Evolutionary conservation across 2,329 filamentous ascomycete species (phyloP), one percentile per base, ranked within the genome.

Genomic region (Blastomyces gilchristii): DNA sequence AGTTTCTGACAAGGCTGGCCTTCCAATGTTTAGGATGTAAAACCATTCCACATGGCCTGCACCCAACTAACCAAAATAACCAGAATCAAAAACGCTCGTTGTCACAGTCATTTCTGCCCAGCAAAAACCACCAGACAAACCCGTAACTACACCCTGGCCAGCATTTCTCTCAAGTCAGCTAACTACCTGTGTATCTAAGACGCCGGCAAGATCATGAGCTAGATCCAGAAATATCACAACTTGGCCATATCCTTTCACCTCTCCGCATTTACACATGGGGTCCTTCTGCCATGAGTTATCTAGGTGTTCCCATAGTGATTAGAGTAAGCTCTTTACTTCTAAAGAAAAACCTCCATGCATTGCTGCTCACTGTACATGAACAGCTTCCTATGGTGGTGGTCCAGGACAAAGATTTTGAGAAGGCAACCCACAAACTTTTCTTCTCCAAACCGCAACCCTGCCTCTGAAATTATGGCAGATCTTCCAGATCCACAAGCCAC

Each of bases 171-270:
- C 52, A 37, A 56, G 53, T 56, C 53, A 7, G 53, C 53, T 37
- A 41, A 14, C 1, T 60, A 43, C 37, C 16, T 3, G 28, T 22
- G 28, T 60, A 60, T 60, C 47, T 31, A 60, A 60, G 58, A 60
- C 58, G 58, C 45, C 43, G 28, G 25, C 58, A 60, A 25, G 41
- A 60, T 37, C n/a, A 60, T 28, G 41, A 60, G 28, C 58, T 43
- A 49, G 41, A 60, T 60, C 12, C 58, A 49, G 58, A 34, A 60
- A 63, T 70, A 67, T 69, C 69, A 68, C 45, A 69, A 70, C 52
- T 68, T 68, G 31, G 67, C 68, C 3, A 67, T 67, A 60, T 68
- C 65, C 28, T 69, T 64, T 57, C 65, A 62, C 39, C 69, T 62
- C 60, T 70, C 65, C 25, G 68, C 68, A 53, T 68, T 67, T 14